Conservation (phyloP, 257 asterid species). For the Thymus mandschuricus region DNA sequence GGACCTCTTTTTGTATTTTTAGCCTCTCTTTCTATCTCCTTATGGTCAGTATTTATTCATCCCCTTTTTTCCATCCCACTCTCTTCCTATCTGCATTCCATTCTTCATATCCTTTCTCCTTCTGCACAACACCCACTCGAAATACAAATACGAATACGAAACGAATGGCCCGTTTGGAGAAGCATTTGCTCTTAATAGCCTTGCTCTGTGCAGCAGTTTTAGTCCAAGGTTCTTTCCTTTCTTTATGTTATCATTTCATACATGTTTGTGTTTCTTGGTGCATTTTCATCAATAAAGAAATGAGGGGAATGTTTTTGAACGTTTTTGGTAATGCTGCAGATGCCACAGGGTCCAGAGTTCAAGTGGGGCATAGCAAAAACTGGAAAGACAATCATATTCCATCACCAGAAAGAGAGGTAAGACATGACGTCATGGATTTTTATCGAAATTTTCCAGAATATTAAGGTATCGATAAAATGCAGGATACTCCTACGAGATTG, state of each 20-base stretch:
- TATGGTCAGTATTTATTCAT: constrained; percentile 54
- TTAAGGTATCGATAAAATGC: neutral
- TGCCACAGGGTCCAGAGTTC: constrained; percentile 55
- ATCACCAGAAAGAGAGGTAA: constrained; percentile 32
- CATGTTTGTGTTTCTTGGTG: neutral
- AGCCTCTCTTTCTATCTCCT: constrained; percentile 57
- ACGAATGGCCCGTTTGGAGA: constrained; percentile 40
- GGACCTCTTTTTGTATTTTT: constrained; percentile 60
- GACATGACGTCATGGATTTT: constrained; percentile 38
- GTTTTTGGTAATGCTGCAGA: constrained; percentile 37
- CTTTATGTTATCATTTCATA: neutral
- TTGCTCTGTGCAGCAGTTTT: constrained; percentile 42
- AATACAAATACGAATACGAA: constrained; percentile 15
- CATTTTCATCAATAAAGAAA: neutral
- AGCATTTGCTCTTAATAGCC: constrained; percentile 45
- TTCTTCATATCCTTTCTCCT: constrained; percentile 29
- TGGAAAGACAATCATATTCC: constrained; percentile 26
- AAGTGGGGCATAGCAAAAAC: constrained; percentile 32
- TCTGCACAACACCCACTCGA: neutral
- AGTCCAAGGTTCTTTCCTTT: constrained; percentile 45
- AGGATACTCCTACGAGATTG: constrained; percentile 43
- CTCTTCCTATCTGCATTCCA: constrained; percentile 37
- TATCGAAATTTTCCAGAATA: neutral
- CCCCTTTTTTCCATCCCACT: neutral
- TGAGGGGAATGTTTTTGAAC: neutral